Evolutionary conservation across 2,329 filamentous ascomycete species (phyloP).

Genomic region (Tolypocladium pustulatum): DNA sequence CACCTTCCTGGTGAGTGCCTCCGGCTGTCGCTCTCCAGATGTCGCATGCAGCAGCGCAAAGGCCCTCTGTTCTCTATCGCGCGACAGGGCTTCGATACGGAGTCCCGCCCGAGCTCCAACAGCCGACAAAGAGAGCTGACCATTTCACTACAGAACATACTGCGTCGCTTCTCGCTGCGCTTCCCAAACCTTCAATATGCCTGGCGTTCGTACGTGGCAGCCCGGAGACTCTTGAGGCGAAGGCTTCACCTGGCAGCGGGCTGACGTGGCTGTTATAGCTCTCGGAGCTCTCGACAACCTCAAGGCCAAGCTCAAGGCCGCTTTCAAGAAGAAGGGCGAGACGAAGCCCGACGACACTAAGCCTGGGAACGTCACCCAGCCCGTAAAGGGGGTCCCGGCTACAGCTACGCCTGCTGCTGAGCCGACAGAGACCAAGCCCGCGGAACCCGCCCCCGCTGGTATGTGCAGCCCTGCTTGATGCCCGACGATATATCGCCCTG

Average conservation of each 20-base stretch:
- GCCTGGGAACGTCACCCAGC: constrained; percentile 12
- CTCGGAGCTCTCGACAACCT: constrained; percentile 41
- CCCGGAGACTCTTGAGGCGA: background rate
- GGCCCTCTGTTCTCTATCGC: background rate
- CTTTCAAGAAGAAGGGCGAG: constrained; percentile 37
- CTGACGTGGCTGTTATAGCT: constrained; percentile 21
- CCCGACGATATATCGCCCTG: no score
- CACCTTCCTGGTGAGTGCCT: background rate
- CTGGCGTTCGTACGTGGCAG: constrained; percentile 38
- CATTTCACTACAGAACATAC: background rate
- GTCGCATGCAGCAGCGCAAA: background rate
- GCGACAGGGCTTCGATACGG: background rate
- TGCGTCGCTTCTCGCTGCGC: background rate
- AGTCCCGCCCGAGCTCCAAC: background rate
- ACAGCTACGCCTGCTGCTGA: constrained; percentile 16
- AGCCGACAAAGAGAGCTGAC: background rate
- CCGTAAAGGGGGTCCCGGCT: constrained; percentile 14
- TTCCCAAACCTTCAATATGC: constrained; percentile 27
- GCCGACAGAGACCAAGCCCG: constrained; percentile 24
- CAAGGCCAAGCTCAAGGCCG: constrained; percentile 43
- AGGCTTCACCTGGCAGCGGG: background rate
- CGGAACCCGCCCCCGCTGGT: constrained; percentile 19
- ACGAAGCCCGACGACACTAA: constrained; percentile 16
- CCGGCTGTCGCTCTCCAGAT: background rate
- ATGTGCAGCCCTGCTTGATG: constrained; percentile 7